Evolutionary conservation across 441 rosid genomes (phyloP).

Genomic region (Hura crepitans): DNA sequence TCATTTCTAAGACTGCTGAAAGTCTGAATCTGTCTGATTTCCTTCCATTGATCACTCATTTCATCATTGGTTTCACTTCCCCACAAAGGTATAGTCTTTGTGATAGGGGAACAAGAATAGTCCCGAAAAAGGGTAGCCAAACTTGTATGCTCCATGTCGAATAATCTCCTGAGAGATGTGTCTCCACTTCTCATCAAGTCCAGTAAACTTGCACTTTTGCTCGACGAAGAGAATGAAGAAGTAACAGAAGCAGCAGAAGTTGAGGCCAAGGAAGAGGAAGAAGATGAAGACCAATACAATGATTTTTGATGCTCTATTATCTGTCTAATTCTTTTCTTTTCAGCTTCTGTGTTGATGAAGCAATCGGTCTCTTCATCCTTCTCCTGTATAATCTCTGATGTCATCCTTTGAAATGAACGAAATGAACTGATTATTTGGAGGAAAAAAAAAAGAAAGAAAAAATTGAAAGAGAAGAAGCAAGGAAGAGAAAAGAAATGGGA

Average conservation of each 20-base stretch:
- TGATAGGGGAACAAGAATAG: constrained; percentile 36
- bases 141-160: constrained; percentile 45
- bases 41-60: constrained; percentile 34
- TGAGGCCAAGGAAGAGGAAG: constrained; percentile 11
- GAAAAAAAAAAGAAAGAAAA: neutral
- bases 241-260: constrained; percentile 22
- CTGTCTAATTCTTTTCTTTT: constrained; percentile 9
- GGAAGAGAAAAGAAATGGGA: neutral
- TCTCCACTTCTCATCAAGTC: constrained; percentile 35
- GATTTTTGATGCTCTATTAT: constrained; percentile 12
- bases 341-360: neutral
- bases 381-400: constrained; percentile 38
- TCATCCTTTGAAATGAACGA: constrained; percentile 10
- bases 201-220: constrained; percentile 5
- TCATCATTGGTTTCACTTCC: constrained; percentile 39
- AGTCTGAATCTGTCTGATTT: constrained; percentile 16
- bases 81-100: constrained; percentile 36
- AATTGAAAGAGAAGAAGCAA: no score
- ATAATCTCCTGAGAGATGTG: constrained; percentile 38
- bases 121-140: constrained; percentile 38
- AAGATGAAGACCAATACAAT: constrained; percentile 13
- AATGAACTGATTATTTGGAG: neutral
- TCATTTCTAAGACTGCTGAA: constrained; percentile 4
- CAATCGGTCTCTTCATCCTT: constrained; percentile 10
- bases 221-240: constrained; percentile 21